phyloP scores from a whole-genome alignment of 192 early-diverging fungal species.

The Jimgerdemannia lactiflua region DNA sequence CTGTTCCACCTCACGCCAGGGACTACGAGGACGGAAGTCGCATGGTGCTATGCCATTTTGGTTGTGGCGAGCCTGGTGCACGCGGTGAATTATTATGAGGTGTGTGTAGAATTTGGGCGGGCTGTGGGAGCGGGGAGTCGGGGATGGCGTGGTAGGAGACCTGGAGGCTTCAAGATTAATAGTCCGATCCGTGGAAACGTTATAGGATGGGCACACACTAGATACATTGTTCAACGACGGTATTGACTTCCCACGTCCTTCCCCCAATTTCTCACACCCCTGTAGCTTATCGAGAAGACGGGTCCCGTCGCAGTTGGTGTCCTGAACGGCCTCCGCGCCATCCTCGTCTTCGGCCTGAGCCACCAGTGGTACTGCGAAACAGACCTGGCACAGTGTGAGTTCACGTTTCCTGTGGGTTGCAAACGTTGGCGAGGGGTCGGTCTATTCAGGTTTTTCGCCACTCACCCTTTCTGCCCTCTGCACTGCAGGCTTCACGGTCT shows the following conservation, averaged over 20 bases:
- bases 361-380: conserved; percentile 51
- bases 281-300: conserved; percentile 37
- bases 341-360: conserved; percentile 56
- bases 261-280: not conserved
- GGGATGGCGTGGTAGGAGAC: too few species aligned
- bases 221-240: too few species aligned
- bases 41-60: conserved; percentile 37
- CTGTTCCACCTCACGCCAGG: conserved; percentile 21
- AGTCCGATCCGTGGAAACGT: too few species aligned
- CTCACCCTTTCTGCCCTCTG: not conserved
- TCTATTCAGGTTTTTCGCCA: not conserved
- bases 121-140: not conserved
- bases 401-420: not conserved
- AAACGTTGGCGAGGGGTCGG: too few species aligned
- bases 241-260: not conserved
- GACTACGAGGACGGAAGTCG: conserved; percentile 18
- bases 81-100: conserved; percentile 51
- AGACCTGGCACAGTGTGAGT: conserved; percentile 49
- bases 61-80: conserved; percentile 42
- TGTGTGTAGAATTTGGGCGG: not conserved
- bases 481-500: conserved; percentile 41
- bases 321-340: conserved; percentile 51
- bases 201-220: too few species aligned
- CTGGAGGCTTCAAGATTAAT: too few species aligned
- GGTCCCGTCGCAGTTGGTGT: conserved; percentile 57